A percentile compares a stretch with the other conserved stretches of the same genome.
Evolutionary conservation across 1,284 basidiomycete species (phyloP).

Genomic region (Apiotrichum gracile): DNA sequence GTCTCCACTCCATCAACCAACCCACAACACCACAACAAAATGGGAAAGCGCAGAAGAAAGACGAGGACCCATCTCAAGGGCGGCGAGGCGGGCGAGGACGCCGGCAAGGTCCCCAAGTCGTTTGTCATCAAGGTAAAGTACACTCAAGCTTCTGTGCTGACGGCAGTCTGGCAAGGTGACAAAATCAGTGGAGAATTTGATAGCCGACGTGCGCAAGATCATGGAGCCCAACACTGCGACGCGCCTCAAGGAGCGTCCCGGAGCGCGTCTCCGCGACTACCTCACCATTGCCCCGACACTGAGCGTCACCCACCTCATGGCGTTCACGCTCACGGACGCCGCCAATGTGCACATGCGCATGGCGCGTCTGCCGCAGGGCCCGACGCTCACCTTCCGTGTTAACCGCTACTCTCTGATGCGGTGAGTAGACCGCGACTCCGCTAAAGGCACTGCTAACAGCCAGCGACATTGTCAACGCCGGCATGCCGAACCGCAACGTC

Average conservation of each 20-base stretch:
- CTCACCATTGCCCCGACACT: slow-evolving; percentile 86
- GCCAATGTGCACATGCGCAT: slow-evolving; percentile 76
- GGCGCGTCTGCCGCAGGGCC: slow-evolving; percentile 82
- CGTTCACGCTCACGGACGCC: slow-evolving; percentile 79
- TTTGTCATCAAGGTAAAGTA: slow-evolving; percentile 69
- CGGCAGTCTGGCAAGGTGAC: slow-evolving; percentile 76
- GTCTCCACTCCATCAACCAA: not conserved
- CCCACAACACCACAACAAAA: slow-evolving; percentile 32
- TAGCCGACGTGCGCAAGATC: slow-evolving; percentile 84
- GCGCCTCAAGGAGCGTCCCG: slow-evolving; percentile 77
- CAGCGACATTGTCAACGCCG: slow-evolving; percentile 16
- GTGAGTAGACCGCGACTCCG: slow-evolving; percentile 22
- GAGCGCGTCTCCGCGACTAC: slow-evolving; percentile 93
- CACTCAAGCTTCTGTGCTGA: not conserved
- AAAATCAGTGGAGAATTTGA: slow-evolving; percentile 76
- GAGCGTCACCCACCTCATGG: slow-evolving; percentile 86
- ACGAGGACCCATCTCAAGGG: slow-evolving; percentile 79
- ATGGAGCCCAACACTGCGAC: slow-evolving; percentile 98
- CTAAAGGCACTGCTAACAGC: not conserved
- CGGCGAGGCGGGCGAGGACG: slow-evolving; percentile 37
- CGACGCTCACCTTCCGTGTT: slow-evolving; percentile 87
- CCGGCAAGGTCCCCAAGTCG: slow-evolving; percentile 51
- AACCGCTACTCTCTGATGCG: slow-evolving; percentile 87
- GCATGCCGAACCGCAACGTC: slow-evolving; percentile 33
- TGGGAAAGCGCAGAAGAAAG: slow-evolving; percentile 70